Evolutionary conservation across 2,329 filamentous ascomycete genomes (phyloP).

Genomic region (Calonectria pteridis): DNA sequence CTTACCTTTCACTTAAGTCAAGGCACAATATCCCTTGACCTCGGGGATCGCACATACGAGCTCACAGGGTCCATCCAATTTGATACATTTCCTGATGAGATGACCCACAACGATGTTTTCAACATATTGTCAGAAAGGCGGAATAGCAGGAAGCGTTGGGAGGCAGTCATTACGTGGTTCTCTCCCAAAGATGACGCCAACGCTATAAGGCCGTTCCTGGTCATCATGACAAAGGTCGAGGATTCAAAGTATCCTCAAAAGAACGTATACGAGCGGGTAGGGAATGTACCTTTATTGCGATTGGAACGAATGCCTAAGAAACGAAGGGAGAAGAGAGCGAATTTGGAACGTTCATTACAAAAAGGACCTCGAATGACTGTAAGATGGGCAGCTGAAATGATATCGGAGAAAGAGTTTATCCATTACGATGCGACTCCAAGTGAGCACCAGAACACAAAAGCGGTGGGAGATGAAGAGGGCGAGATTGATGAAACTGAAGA

Average conservation of each 20-base stretch:
- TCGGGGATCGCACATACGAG: neutral
- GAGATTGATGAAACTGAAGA: neutral
- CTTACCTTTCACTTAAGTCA: neutral
- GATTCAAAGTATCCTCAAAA: neutral
- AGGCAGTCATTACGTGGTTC: neutral
- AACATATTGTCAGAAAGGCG: neutral
- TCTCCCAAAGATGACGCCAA: neutral
- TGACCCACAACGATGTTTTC: neutral
- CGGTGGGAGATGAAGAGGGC: neutral
- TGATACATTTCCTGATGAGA: neutral
- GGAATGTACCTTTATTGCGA: neutral
- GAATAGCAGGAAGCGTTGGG: constrained; percentile 2
- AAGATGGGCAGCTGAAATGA: constrained; percentile 3
- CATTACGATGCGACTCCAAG: neutral
- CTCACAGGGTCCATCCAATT: neutral
- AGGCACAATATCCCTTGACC: neutral
- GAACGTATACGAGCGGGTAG: constrained; percentile 7
- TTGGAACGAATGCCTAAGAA: neutral
- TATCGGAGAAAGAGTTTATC: neutral
- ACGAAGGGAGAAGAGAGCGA: neutral
- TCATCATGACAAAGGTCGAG: neutral
- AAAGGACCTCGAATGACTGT: neutral
- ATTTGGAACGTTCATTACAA: neutral
- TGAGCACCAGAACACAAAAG: neutral
- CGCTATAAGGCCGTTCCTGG: neutral